Conservation (phyloP, 257 asterid species). For the Cinchona pubescens region DNA sequence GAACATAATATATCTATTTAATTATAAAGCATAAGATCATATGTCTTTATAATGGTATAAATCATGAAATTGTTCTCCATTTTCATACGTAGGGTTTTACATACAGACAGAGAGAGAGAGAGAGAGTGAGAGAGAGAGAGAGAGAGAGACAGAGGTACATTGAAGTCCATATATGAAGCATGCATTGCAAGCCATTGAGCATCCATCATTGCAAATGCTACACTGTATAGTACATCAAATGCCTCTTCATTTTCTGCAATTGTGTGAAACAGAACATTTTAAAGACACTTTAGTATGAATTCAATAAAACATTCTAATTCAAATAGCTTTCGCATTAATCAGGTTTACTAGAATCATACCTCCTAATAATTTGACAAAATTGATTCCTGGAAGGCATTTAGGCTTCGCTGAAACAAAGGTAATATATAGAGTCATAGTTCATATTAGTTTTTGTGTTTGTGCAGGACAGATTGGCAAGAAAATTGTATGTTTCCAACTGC, state of each 20-base stretch:
- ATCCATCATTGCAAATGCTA: conserved; percentile 87
- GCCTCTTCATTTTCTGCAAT: conserved; percentile 81
- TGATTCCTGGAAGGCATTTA: conserved; percentile 64
- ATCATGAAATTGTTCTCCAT: background rate
- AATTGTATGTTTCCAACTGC: background rate
- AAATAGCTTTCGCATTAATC: background rate
- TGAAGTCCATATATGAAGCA: conserved; percentile 96
- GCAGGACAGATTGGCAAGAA: background rate
- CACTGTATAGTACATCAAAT: conserved; percentile 73
- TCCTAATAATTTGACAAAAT: conserved; percentile 67
- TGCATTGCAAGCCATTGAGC: conserved; percentile 99
- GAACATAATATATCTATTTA: background rate
- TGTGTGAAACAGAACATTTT: background rate
- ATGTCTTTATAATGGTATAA: background rate
- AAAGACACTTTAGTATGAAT: conserved; percentile 7
- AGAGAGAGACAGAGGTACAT: conserved; percentile 42
- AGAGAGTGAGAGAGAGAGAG: conserved; percentile 24
- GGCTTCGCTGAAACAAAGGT: conserved; percentile 67
- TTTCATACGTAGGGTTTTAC: background rate
- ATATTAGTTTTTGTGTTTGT: background rate
- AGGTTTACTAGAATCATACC: conserved; percentile 37
- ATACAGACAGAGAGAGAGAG: conserved; percentile 24
- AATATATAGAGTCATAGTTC: background rate
- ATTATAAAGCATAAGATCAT: background rate
- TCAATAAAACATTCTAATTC: background rate